Evolutionary conservation across 2,329 filamentous ascomycete species (phyloP).

Genomic region (Pseudogymnoascus sp.): DNA sequence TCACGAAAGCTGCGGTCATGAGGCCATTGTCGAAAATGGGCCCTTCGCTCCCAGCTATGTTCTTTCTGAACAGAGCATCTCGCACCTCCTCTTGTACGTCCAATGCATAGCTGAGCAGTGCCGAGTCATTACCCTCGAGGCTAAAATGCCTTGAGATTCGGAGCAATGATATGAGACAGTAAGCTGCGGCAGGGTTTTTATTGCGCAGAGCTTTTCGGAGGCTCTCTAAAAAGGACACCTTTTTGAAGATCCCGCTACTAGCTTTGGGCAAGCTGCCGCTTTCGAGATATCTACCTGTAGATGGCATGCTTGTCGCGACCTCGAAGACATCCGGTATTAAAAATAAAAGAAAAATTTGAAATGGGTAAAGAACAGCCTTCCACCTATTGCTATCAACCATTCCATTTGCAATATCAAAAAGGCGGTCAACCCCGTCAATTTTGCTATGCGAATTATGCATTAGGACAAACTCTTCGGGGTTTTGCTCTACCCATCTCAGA

Average conservation of each 20-base stretch:
- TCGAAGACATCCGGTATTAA: conserved; percentile 63
- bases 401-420: conserved; percentile 63
- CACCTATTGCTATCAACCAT: conserved; percentile 51
- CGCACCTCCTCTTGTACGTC: conserved; percentile 63
- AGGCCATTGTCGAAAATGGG: conserved; percentile 53
- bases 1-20: conserved; percentile 61
- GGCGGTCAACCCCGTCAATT: conserved; percentile 59
- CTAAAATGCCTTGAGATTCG: conserved; percentile 58
- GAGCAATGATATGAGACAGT: conserved; percentile 56
- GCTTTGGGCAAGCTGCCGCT: conserved; percentile 46
- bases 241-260: conserved; percentile 55
- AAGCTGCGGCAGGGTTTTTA: conserved; percentile 59
- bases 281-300: conserved; percentile 2
- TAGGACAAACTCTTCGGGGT: conserved; percentile 57
- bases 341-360: conserved; percentile 57
- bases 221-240: conserved; percentile 57
- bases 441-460: conserved; percentile 54
- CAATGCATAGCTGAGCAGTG: conserved; percentile 54
- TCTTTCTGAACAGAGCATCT: conserved; percentile 56
- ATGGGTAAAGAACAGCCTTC: conserved; percentile 50
- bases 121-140: conserved; percentile 49
- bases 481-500: conserved; percentile 58
- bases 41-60: conserved; percentile 40
- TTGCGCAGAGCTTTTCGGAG: conserved; percentile 57
- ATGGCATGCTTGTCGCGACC: conserved; percentile 54